Evolutionary conservation across 192 early-diverging fungal genomes (phyloP).

Genomic region (Thamnidium elegans): DNA sequence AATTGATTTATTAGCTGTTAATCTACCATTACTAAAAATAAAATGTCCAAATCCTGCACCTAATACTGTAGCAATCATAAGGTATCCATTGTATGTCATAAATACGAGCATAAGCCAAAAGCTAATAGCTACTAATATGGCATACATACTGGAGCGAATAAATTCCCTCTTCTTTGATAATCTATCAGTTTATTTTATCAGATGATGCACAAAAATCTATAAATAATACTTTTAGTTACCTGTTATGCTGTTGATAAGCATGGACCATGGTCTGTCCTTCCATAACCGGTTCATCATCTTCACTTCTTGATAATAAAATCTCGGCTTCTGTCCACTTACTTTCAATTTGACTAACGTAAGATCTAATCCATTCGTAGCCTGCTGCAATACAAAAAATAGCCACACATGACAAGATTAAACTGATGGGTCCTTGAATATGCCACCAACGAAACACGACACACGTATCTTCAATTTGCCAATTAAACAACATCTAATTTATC

Average conservation of each 20-base stretch:
- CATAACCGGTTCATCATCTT: neutral
- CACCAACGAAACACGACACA: slow-evolving; percentile 78
- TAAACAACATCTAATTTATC: slow-evolving; percentile 64
- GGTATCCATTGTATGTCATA: slow-evolving; percentile 82
- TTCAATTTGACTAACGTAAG: slow-evolving; percentile 7
- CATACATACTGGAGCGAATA: slow-evolving; percentile 60
- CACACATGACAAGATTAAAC: slow-evolving; percentile 59
- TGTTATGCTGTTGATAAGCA: slow-evolving; percentile 1
- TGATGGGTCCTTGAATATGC: slow-evolving; percentile 56
- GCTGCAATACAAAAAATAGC: slow-evolving; percentile 49
- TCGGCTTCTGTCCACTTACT: slow-evolving; percentile 4
- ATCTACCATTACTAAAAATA: slow-evolving; percentile 35
- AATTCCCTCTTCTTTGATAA: slow-evolving; percentile 26
- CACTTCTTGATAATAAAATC: neutral
- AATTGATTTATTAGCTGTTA: slow-evolving; percentile 22
- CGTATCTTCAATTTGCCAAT: slow-evolving; percentile 71
- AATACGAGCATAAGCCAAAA: slow-evolving; percentile 80
- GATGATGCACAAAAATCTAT: neutral
- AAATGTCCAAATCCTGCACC: slow-evolving; percentile 68
- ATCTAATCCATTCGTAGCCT: slow-evolving; percentile 48
- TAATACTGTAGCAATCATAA: slow-evolving; percentile 63
- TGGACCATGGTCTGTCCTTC: neutral
- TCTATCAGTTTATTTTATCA: neutral
- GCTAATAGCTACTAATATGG: slow-evolving; percentile 61
- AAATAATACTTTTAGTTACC: neutral